A percentile compares a stretch with the other conserved stretches of the same genome.
phyloP scores from a whole-genome alignment of 768 basidiomycete species.

The Agaricus blazei region DNA sequence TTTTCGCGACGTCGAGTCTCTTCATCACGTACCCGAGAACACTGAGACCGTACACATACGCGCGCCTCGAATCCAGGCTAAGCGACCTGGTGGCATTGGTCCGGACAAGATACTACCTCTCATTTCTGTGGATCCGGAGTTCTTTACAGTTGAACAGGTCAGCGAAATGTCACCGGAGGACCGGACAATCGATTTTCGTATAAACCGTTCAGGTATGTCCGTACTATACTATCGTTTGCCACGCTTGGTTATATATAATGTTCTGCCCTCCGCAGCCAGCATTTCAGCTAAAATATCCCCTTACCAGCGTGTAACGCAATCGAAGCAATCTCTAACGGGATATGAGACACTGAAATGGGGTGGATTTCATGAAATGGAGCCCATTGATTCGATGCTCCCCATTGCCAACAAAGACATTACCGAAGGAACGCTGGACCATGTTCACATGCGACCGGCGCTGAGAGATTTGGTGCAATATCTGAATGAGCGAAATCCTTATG shows the following conservation, averaged over 20 bases:
- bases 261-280: no score
- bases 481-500: slow-evolving; percentile 21
- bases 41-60: slow-evolving; percentile 23
- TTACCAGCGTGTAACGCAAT: no score
- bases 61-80: slow-evolving; percentile 15
- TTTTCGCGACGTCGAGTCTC: slow-evolving; percentile 40
- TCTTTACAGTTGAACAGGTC: slow-evolving; percentile 7
- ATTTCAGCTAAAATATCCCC: no score
- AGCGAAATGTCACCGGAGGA: slow-evolving; percentile 6
- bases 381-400: slow-evolving; percentile 18
- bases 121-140: slow-evolving; percentile 11
- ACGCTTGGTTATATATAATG: no score
- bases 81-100: slow-evolving; percentile 27
- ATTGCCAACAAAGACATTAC: slow-evolving; percentile 22
- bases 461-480: slow-evolving; percentile 17
- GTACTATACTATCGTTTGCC: not conserved
- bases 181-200: slow-evolving; percentile 13
- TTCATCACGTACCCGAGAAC: slow-evolving; percentile 27
- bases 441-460: slow-evolving; percentile 24
- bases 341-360: slow-evolving; percentile 30
- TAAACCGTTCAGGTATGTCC: slow-evolving; percentile 14
- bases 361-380: slow-evolving; percentile 27
- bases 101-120: slow-evolving; percentile 28
- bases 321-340: no score
- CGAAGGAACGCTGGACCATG: slow-evolving; percentile 18